These are phyloP conservation scores for Juglanconis oblonga DNA, from an alignment of 2,329 filamentous ascomycete species.

Conservation along the genomic window DNA sequence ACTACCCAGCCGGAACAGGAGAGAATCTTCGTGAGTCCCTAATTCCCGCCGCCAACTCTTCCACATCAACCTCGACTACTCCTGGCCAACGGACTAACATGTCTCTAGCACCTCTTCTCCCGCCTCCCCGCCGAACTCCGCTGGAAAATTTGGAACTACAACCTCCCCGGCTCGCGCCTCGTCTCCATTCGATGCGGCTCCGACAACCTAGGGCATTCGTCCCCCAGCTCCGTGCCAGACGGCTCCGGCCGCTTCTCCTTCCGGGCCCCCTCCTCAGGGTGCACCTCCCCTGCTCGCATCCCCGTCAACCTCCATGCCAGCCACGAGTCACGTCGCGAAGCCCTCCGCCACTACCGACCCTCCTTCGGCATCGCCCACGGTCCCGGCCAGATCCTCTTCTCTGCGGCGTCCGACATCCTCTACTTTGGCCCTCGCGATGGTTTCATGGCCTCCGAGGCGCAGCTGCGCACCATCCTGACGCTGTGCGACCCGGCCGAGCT, in stretches of 20 bases:
- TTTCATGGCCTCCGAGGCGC: conserved; percentile 42
- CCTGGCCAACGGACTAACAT: neutral
- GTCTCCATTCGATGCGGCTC: conserved; percentile 41
- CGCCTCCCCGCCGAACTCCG: conserved; percentile 45
- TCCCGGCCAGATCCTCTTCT: conserved; percentile 41
- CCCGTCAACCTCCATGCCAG: conserved; percentile 45
- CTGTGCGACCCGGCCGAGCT: conserved; percentile 41
- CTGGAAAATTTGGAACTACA: conserved; percentile 46
- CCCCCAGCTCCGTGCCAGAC: neutral
- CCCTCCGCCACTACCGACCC: conserved; percentile 37
- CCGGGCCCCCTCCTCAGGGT: conserved; percentile 27
- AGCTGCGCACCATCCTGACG: conserved; percentile 43
- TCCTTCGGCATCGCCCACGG: conserved; percentile 41
- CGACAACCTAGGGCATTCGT: conserved; percentile 8
- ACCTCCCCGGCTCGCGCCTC: conserved; percentile 39
- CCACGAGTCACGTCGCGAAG: conserved; percentile 43
- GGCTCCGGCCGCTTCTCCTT: neutral
- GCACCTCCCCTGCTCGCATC: conserved; percentile 38
- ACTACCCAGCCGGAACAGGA: conserved; percentile 1
- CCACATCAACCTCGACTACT: neutral
- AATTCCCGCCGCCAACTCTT: neutral
- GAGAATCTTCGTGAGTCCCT: conserved; percentile 9
- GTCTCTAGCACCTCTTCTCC: conserved; percentile 38
- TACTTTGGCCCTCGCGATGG: conserved; percentile 45
- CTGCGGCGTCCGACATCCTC: conserved; percentile 39